A percentile compares a stretch with the other conserved stretches of the same genome.
Evolutionary conservation across 257 asterid genomes (phyloP).

Genomic region (Nicotiana tabacum): DNA sequence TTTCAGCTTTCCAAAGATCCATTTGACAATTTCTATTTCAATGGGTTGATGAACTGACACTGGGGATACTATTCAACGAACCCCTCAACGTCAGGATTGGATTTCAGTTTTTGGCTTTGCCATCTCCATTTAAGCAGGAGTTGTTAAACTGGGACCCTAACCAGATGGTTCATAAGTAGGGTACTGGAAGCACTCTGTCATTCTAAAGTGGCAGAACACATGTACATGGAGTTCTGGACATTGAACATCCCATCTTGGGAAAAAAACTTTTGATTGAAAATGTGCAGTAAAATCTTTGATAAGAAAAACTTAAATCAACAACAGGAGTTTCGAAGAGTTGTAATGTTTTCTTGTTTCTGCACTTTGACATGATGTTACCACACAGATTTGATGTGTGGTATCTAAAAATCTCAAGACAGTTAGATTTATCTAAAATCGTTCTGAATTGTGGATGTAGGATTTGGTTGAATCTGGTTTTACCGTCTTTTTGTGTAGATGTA

Average conservation of each 20-base stretch:
- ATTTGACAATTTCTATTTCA: constrained; percentile 40
- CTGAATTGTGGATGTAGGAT: neutral
- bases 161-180: neutral
- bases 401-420: neutral
- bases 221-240: neutral
- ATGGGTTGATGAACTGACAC: constrained; percentile 33
- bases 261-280: neutral
- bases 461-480: neutral
- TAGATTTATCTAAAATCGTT: neutral
- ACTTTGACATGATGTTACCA: neutral
- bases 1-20: constrained; percentile 40
- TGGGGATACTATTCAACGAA: neutral
- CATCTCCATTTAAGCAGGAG: neutral
- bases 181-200: neutral
- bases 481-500: neutral
- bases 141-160: neutral
- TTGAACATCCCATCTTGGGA: neutral
- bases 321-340: neutral
- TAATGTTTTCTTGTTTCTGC: neutral
- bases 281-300: neutral
- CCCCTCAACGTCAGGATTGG: neutral
- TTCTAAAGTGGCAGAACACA: neutral
- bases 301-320: neutral
- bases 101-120: neutral
- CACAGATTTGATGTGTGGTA: neutral